Base-by-base conservation (phyloP, 345 rosid species). In the Populus alba region DNA sequence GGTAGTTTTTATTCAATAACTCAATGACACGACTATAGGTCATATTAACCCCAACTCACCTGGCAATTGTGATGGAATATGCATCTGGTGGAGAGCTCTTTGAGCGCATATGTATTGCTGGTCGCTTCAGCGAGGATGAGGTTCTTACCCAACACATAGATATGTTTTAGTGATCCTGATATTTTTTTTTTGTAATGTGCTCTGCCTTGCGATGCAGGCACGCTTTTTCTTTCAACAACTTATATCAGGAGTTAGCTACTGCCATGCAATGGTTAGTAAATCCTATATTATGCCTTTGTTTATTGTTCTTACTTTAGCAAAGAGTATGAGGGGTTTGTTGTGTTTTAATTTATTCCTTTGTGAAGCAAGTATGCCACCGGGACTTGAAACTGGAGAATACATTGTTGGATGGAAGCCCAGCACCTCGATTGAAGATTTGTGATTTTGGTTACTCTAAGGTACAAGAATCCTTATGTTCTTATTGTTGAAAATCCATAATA, bases 391-490 rank as follows among this genome's bases (percentile, higher is more conserved):
- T 96, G 76, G 99, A 96, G 85, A 96, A 96, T 82, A 94, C 98
- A 12, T 81, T 96, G 84, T 77, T 96, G 87, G 99, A 96, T 83
- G 99, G 99, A 75, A 96, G 98, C 80, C 92, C 97, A 0, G 94
- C 97, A 33, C 99, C 98, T 72, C 97, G 95, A 15, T 82, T 96
- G 78, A 96, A 96, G 88, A 92, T 96, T 66, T 96, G 99, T 63
- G 99, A 96, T 87, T 96, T 96, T n/a, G 99, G 99, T n/a, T 96
- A 96, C 84, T 96, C 99, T 11, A 96, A 96, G 99, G 99, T 96
- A 84, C 35, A 25, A 67, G 33, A 59, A 23, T 68, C 68, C 39
- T 63, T 33, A 27, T 57, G 65, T 27, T 74, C 55, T 68, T 73
- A 65, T 27, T 53, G 0, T 38, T 75, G 39, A 15, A 41, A 72